Percentiles rank a stretch among this genome's conserved stretches.
phyloP scores from a whole-genome alignment of 2,329 filamentous ascomycete species.

The Ophiognomonia clavigignenti-juglandacearum region DNA sequence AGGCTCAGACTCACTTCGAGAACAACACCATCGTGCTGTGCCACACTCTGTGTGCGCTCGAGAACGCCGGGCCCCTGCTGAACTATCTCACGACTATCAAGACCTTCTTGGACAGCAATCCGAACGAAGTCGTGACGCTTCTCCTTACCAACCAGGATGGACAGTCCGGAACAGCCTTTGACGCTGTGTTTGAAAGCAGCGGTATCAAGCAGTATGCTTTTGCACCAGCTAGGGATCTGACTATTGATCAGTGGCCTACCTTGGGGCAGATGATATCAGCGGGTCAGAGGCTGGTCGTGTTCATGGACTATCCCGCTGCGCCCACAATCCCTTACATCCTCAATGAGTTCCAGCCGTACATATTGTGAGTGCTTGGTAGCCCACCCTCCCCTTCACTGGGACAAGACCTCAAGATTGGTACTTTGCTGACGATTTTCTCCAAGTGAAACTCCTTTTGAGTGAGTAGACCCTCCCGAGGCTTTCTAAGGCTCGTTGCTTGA shows the following conservation, averaged over 20 bases:
- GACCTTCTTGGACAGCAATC: conserved; percentile 54
- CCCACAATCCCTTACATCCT: conserved; percentile 55
- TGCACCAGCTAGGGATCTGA: conserved; percentile 36
- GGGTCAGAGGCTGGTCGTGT: conserved; percentile 62
- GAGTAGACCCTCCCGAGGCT: not conserved
- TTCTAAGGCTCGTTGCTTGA: no score
- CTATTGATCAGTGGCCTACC: conserved; percentile 60
- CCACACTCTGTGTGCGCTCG: conserved; percentile 58
- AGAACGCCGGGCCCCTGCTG: conserved; percentile 53
- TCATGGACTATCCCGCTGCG: conserved; percentile 43
- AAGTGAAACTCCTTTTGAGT: conserved; percentile 62
- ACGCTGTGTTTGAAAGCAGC: conserved; percentile 46
- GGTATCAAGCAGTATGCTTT: conserved; percentile 57
- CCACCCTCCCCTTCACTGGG: no score
- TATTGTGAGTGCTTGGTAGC: not conserved
- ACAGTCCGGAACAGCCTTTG: conserved; percentile 50
- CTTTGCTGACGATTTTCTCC: no score
- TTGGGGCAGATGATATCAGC: conserved; percentile 59
- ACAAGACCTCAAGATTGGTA: no score
- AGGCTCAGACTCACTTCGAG: conserved; percentile 57
- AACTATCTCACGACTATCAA: conserved; percentile 53
- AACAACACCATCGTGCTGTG: conserved; percentile 52
- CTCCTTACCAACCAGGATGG: conserved; percentile 58
- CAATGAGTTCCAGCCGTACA: conserved; percentile 53
- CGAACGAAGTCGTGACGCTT: conserved; percentile 58